A percentile compares a stretch with the other conserved stretches of the same genome.
Conservation (phyloP, 805 yeast genomes). For the Ogataea paraovalis region DNA sequence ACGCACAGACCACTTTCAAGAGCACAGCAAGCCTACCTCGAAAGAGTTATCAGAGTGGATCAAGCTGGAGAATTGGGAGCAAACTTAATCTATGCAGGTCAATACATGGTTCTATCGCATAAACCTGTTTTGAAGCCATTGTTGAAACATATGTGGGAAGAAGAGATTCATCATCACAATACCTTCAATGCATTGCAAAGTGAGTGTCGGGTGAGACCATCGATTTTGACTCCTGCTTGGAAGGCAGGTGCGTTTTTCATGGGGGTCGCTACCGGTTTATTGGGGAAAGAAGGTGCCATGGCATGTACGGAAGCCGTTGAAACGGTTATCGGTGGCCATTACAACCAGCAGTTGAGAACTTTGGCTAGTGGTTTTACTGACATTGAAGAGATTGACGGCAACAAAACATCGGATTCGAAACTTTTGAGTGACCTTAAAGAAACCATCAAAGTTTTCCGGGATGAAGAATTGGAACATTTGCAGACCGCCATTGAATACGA, state of each 20-base stretch:
- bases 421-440: slow-evolving; percentile 58
- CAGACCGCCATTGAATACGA: slow-evolving; percentile 92
- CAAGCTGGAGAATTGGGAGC: slow-evolving; percentile 99
- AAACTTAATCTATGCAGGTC: slow-evolving; percentile 88
- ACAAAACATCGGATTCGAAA: slow-evolving; percentile 34
- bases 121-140: slow-evolving; percentile 76
- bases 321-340: slow-evolving; percentile 95
- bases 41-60: slow-evolving; percentile 81
- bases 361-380: slow-evolving; percentile 63
- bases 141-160: slow-evolving; percentile 96
- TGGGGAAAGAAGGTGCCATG: slow-evolving; percentile 97
- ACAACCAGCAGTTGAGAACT: slow-evolving; percentile 82
- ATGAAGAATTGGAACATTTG: slow-evolving; percentile 91
- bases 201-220: slow-evolving; percentile 82
- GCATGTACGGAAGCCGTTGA: slow-evolving; percentile 99
- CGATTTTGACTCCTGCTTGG: slow-evolving; percentile 90
- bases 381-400: slow-evolving; percentile 31
- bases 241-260: slow-evolving; percentile 81
- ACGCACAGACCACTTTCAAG: slow-evolving; percentile 28
- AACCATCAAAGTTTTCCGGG: slow-evolving; percentile 74
- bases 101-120: slow-evolving; percentile 66
- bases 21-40: slow-evolving; percentile 69
- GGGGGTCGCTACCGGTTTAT: slow-evolving; percentile 81
- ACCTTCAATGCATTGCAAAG: slow-evolving; percentile 79
- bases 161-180: slow-evolving; percentile 84